Evolutionary conservation across 2,329 filamentous ascomycete species (phyloP), one percentile per base, ranked within the genome.

Genomic region (Penicillium glabrum): DNA sequence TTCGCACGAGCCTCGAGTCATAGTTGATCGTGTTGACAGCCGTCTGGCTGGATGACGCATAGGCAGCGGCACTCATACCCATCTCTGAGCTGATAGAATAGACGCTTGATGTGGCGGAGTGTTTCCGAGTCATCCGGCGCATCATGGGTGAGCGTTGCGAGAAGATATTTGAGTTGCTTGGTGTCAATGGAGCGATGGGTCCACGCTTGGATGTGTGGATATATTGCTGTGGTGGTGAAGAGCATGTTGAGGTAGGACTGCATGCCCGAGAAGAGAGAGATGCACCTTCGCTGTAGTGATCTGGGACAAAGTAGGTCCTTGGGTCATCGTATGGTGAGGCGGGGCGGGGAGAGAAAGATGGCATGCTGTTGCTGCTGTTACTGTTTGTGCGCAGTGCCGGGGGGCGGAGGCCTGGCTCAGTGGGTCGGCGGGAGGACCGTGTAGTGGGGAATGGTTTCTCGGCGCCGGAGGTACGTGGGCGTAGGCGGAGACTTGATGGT

Each of bases 11-110:
- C 21, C 55, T 51, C 9, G 51, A 21, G 23, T 61, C 61, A 31
- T 54, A 37, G 19, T 21, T 52, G 3, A 26, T 10, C 9, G 37
- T 13, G 5, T 21, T 51, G 6, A 41, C 19, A 23, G 51, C 11
- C 1, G 51, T 26, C 29, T 63, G 63, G 31, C 29, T 54, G 6
- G 31, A 29, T 6, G 37, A 35, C 1, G 59, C 37, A 1, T 57
- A 47, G 5, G 53, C 39, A 3, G 61, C 35, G 0, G 56, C 35
- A 23, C 9, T 49, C 48, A 50, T 43, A 41, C 66, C 67, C 33
- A 68, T 58, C 35, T 71, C 70, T 0, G 69, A 69, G 5, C 61
- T 70, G n/a, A 66, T 52, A 0, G 70, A 73, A 46, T 64, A 54
- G 1, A 69, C 57, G 47, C 69, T 70, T 6, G 64, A 62, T 0